Base-by-base conservation (phyloP, 441 rosid species). In the Populus trichocarpa region DNA sequence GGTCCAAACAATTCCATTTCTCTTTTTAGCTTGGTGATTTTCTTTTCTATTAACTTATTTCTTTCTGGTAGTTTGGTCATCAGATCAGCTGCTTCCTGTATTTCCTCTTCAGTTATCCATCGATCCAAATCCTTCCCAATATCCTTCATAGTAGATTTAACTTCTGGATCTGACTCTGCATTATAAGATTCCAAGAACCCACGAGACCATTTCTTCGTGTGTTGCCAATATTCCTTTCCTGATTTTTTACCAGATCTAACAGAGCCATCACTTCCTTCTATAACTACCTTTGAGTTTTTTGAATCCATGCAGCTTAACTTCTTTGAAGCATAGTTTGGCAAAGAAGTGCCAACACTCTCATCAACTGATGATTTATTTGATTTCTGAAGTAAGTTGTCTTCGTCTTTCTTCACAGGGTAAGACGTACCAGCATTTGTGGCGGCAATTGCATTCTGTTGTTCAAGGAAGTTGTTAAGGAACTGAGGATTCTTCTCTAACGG, bases 1-100 rank as follows among this genome's bases (percentile, higher is more conserved):
- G 98, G 95, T 79, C 98, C 99, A 85, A 90, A 95, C 84, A 93
- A 85, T 73, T 95, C 95, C 95, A 92, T 88, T 85, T 95, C 99
- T 84, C 93, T 85, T 84, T 91, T 93, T 77, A 95, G 79, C 82
- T 92, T 95, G 84, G 85, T 83, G 78, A 93, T 90, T 86, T 91
- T 95, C 85, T 90, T 91, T 76, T 92, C 96, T 82, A 95, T 84
- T 76, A 88, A 90, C 74, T 87, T 92, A 79, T 88, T 91, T 79
- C 73, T 88, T 79, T 85, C 90, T 66, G 88, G 91, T 70, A 91
- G 40, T 79, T 86, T 90, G 65, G 69, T 81, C 93, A 90, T 89
- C 78, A 93, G 81, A 74, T 89, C 93, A 79, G 92, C 90, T 63
- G 97, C 93, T 77, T 95, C 97, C 83, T 89, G 77, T 81, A 95